Evolutionary conservation across 345 rosid species (phyloP).

Genomic region (Firmiana major): DNA sequence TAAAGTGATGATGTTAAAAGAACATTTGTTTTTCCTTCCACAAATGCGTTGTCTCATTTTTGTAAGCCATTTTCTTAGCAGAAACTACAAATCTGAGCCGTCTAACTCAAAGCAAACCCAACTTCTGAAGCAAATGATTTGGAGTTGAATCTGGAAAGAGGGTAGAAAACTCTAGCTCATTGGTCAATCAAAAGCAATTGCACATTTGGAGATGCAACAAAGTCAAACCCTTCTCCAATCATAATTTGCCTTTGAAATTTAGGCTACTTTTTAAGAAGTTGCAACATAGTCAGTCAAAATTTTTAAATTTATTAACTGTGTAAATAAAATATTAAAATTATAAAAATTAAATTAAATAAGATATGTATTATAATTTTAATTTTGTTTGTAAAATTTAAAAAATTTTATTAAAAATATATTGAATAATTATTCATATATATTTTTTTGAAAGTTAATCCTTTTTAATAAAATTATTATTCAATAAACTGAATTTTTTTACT

Average conservation of each 20-base stretch:
- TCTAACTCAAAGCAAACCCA: not conserved
- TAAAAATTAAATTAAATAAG: no score
- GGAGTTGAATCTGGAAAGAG: not conserved
- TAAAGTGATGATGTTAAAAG: not conserved
- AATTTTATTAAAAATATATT: no score
- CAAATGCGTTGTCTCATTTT: not conserved
- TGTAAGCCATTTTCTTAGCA: not conserved
- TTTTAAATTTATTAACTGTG: no score
- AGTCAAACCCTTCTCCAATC: not conserved
- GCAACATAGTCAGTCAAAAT: no score
- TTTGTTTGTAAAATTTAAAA: no score
- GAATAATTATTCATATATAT: no score
- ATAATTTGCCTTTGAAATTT: not conserved
- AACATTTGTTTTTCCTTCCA: not conserved
- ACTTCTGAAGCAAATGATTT: not conserved
- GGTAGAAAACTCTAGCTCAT: not conserved
- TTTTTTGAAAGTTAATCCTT: no score
- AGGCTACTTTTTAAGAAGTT: not conserved
- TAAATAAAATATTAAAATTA: no score
- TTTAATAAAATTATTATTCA: no score
- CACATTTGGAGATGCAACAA: not conserved
- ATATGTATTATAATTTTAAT: no score
- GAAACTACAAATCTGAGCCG: not conserved
- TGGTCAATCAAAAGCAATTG: not conserved
- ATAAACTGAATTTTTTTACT: no score